Base-by-base conservation (phyloP, 148 eudicot genomes). In the Mesembryanthemum crystallinum region DNA sequence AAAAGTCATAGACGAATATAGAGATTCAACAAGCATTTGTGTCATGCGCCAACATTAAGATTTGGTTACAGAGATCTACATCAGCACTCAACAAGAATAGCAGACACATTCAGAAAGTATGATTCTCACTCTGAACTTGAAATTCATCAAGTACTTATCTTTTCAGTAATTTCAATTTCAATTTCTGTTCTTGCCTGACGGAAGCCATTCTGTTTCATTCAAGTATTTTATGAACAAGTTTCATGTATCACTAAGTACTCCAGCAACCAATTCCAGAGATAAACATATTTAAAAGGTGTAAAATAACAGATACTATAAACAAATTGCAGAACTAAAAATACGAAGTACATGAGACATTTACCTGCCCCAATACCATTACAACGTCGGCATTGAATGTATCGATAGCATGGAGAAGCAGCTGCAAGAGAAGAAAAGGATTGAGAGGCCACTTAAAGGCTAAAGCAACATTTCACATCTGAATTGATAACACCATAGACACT, bases 381-480 rank as follows among this genome's bases (percentile, higher is more conserved):
- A 95, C 97, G 78, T 86, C 92, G 20, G 91, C 98, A 77, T 87
- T 88, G 69, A 95, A 89, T 27, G 94, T 78, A 81, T 95, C 89
- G 72, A 95, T 92, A 51, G 98, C 96, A 78, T 92, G 98, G 69
- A 95, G 85, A 81, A 95, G 92, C 82, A 95, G 85, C 98, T 95
- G 94, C 82, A 82, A 52, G 27, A 58, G 61, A 73, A 72, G 76
- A 37, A 62, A 58, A 39, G 39, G 42, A 66, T 43, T 24, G 9
- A 42, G 73, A 49, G 55, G 14, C n/a, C 47, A 80, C 0, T 43
- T 47, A 35, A 35, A 70, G 55, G 33, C 66, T 27, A 32, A 58
- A 23, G 43, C 60, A 71, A 25, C n/a, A n/a, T n/a, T n/a, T n/a
- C n/a, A n/a, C n/a, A n/a, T n/a, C 37, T 28, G 52, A 25, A 69